Percentiles rank a stretch among this genome's conserved stretches.
Evolutionary conservation across 805 yeast species (phyloP).

Genomic region (Wickerhamomyces ciferrii): DNA sequence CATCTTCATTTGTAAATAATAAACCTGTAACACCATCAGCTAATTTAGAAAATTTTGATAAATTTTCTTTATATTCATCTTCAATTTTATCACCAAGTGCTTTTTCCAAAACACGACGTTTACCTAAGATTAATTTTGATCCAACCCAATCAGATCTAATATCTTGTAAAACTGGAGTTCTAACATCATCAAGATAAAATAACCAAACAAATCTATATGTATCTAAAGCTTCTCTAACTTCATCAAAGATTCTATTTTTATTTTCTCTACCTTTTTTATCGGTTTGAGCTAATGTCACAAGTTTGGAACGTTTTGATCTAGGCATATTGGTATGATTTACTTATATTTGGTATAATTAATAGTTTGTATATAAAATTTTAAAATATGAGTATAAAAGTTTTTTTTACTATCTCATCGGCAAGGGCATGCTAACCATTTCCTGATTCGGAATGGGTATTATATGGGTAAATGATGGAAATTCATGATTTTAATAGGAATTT

Average conservation of each 20-base stretch:
- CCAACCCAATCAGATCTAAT: constrained; percentile 92
- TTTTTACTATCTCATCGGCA: neutral
- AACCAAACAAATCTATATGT: constrained; percentile 78
- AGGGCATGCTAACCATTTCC: neutral
- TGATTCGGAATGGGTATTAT: neutral
- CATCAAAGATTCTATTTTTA: constrained; percentile 88
- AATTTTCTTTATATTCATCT: constrained; percentile 85
- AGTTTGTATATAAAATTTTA: neutral
- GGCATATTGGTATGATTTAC: constrained; percentile 75
- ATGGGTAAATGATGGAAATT: too few relatives aligned
- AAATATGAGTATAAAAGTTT: neutral
- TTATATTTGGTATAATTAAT: too few relatives aligned
- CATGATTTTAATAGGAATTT: too few relatives aligned
- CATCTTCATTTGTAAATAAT: constrained; percentile 82
- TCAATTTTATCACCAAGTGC: constrained; percentile 86
- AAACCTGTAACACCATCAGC: constrained; percentile 82
- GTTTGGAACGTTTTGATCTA: constrained; percentile 93
- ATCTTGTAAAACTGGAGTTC: constrained; percentile 93
- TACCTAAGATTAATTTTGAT: constrained; percentile 83
- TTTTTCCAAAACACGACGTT: constrained; percentile 87
- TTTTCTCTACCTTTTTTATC: constrained; percentile 94
- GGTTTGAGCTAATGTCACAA: constrained; percentile 92
- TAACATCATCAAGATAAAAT: constrained; percentile 81
- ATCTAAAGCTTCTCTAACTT: constrained; percentile 78
- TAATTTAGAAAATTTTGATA: constrained; percentile 59